Evolutionary conservation across 257 asterid species (phyloP), one percentile per base, ranked within the genome.

Genomic region (Galeopsis tetrahit): DNA sequence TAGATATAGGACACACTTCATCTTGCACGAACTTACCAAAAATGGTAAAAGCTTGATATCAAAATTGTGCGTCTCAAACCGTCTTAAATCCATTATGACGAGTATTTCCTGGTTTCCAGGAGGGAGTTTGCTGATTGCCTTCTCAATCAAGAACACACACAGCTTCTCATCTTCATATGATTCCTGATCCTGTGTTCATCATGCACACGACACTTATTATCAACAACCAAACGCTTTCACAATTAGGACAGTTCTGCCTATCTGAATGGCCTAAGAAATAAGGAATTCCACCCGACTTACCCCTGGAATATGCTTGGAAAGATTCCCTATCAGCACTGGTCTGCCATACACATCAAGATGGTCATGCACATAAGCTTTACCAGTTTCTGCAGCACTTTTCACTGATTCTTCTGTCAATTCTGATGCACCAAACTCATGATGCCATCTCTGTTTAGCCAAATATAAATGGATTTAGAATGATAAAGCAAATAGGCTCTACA

Each of bases 261-360:
- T 35, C 5, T 5, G 1, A 35, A 35, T 35, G 39, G 5, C 39
- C 5, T 35, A 35, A 35, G 39, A 35, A 35, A 35, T 35, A 35
- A 35, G 39, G 39, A 35, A 35, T 35, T 5, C 39, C 5, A 2
- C 39, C 39, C 28, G 28, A 21, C 28, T 69, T 83, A 88, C 96
- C 86, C 84, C 88, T 7, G 92, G 90, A 42, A 87, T 76, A 84
- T 90, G 97, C 80, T 85, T 90, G 68, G 94, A 78, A 17, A 78
- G 81, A n/a, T 81, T 80, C 61, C 83, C 96, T 59, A 88, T 70
- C 57, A 88, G 55, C 64, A 85, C 93, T 8, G 97, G 90, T 69
- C 96, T 73, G 82, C 39, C 80, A 32, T 73, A 51, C 44, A 79
- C 75, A 80, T 90, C 96, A 69, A 84, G 89, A 79, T 36, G 56